Conservation (phyloP, 2,329 filamentous ascomycete genomes). For the Coniochaeta sp. region DNA sequence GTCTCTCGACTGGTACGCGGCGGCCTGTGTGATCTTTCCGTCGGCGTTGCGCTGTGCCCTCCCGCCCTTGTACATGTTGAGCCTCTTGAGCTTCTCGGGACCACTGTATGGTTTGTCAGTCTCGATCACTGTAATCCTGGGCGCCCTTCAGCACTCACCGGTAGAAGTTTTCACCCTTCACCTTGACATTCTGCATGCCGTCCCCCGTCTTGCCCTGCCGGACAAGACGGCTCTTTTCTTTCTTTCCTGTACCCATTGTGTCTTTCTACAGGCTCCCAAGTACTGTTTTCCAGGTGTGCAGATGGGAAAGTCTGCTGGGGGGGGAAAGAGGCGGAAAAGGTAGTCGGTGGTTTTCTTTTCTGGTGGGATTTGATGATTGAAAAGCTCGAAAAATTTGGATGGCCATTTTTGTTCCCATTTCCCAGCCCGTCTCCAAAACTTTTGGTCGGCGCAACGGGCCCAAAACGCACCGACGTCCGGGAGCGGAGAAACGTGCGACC, state of each 20-base stretch:
- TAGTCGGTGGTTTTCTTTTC: background rate
- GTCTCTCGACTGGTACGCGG: constrained; percentile 33
- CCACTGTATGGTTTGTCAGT: constrained; percentile 23
- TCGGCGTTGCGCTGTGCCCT: constrained; percentile 73
- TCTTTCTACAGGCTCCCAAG: background rate
- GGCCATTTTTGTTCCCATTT: background rate
- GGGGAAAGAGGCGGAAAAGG: background rate
- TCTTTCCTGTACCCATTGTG: constrained; percentile 82
- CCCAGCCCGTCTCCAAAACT: background rate
- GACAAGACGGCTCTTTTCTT: constrained; percentile 74
- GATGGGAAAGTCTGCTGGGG: background rate
- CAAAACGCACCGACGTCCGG: background rate
- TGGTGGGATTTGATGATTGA: constrained; percentile 1
- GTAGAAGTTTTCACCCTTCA: constrained; percentile 99
- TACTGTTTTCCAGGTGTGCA: constrained; percentile 17
- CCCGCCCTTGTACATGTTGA: constrained; percentile 89
- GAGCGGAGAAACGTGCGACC: background rate
- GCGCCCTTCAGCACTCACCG: constrained; percentile 29
- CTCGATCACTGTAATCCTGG: background rate
- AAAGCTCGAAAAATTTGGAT: constrained; percentile 1
- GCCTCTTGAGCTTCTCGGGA: constrained; percentile 80
- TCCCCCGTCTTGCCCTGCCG: constrained; percentile 79
- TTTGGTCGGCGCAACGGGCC: background rate
- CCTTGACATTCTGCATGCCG: constrained; percentile 85
- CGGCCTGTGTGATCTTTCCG: constrained; percentile 61